A percentile compares a stretch with the other conserved stretches of the same genome.
phyloP scores from a whole-genome alignment of 805 yeast genomes.

The Spathaspora boniae region DNA sequence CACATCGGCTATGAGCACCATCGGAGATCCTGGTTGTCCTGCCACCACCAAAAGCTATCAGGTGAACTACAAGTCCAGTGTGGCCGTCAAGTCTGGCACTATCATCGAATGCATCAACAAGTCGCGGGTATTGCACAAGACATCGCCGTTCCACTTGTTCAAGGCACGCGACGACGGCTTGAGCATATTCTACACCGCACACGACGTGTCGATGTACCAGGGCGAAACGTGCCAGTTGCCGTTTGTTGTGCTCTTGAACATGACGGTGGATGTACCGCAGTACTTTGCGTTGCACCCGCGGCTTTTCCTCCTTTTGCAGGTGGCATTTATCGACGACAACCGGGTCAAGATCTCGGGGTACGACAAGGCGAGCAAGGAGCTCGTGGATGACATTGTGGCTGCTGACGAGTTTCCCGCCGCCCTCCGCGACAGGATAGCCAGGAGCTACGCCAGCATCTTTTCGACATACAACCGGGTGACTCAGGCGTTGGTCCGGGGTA shows the following conservation, averaged over 20 bases:
- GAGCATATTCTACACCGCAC: constrained; percentile 65
- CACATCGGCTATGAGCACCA: constrained; percentile 14
- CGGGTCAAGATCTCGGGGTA: constrained; percentile 12
- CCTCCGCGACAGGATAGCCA: constrained; percentile 20
- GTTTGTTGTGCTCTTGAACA: constrained; percentile 64
- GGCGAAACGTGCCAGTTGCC: constrained; percentile 59
- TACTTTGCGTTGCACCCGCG: constrained; percentile 32
- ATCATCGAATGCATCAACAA: constrained; percentile 55
- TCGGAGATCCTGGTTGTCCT: too few species aligned
- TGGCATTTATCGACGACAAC: constrained; percentile 35
- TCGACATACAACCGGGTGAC: constrained; percentile 19
- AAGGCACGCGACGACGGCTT: constrained; percentile 34
- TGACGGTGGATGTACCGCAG: constrained; percentile 32
- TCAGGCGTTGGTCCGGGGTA: constrained; percentile 17
- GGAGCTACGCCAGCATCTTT: constrained; percentile 19
- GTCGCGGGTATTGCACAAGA: constrained; percentile 70
- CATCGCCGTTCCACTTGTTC: constrained; percentile 85
- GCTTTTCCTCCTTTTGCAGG: constrained; percentile 48
- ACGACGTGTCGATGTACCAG: constrained; percentile 49
- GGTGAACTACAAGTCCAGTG: constrained; percentile 12
- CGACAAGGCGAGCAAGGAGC: not conserved
- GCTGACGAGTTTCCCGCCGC: constrained; percentile 18
- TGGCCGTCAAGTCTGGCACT: constrained; percentile 7
- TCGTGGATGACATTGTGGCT: constrained; percentile 2
- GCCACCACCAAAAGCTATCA: constrained; percentile 25